Evolutionary conservation across 78 protist species (phyloP), one percentile per base, ranked within the genome.

Genomic region (Polysphondylium violaceum): DNA sequence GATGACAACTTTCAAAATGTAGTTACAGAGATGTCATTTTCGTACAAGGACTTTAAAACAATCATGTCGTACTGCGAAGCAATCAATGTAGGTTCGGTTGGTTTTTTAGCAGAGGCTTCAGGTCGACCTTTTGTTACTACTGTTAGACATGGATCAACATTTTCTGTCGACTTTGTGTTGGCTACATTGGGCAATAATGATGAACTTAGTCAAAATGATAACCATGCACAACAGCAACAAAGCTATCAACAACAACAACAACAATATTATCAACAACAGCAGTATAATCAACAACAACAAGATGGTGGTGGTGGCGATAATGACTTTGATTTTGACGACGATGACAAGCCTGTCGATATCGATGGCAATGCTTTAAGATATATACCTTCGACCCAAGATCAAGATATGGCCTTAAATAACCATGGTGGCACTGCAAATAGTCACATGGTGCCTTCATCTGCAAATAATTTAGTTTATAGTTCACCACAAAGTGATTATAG

Each of bases 1-100:
- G 67, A 78, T 5, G 61, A 64, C 50, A 23, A 21, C 21, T 41
- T 56, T 43, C 44, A 64, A 50, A 75, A 75, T 16, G 23, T 19
- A 17, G 51, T 23, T 16, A 55, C 55, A 29, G 88, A 78, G n/a
- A 41, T 78, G 8, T 61, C 88, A 78, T 78, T 78, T 19, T 27
- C 41, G 1, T 65, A 50, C 36, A 78, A 78, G 50, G 88, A 78
- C 43, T 64, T 78, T 19, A 78, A 78, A 51, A 64, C 65, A 6
- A 63, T 78, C 6, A 64, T 78, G 59, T 59, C 76, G 17, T 78
- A 51, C 36, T 55, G 72, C 21, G 88, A 78, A 11, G 55, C 72
- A 6, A 61, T 78, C 0, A 25, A n/a, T 65, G 43, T 50, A 50
- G 68, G 68, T 5, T 27, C 36, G 31, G 29, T 61, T 4, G 25